Percentiles rank a stretch among this genome's conserved stretches.
These are phyloP conservation scores for Lachancea waltii DNA, from an alignment of 805 yeast genomes.

Conservation along the genomic window DNA sequence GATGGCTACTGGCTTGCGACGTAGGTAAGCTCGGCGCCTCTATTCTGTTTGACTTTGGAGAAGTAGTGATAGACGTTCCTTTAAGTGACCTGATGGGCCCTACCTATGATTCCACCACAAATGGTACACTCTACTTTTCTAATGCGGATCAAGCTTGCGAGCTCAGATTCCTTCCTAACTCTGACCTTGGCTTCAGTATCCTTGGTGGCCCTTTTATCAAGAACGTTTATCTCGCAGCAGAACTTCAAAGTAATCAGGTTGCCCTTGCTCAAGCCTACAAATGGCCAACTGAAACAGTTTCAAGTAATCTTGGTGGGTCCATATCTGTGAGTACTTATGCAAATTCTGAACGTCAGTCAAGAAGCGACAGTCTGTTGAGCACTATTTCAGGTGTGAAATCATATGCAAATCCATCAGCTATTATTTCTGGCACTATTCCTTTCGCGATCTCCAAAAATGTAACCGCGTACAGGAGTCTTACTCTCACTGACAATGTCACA, in stretches of 20 bases:
- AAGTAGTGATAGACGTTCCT: constrained; percentile 44
- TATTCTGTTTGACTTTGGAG: constrained; percentile 48
- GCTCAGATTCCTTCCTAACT: constrained; percentile 45
- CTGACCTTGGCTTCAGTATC: constrained; percentile 42
- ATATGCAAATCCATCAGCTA: constrained; percentile 15
- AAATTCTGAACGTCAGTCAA: too few relatives aligned
- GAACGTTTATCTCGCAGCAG: constrained; percentile 54
- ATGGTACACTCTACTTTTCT: constrained; percentile 40
- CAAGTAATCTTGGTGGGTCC: background rate
- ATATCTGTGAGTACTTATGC: too few relatives aligned
- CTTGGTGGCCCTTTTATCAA: constrained; percentile 56
- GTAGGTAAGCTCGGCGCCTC: constrained; percentile 44
- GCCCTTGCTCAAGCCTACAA: constrained; percentile 55
- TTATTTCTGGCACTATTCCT: constrained; percentile 43
- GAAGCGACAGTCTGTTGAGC: too few relatives aligned
- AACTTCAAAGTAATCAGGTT: constrained; percentile 47
- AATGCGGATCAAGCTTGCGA: constrained; percentile 54
- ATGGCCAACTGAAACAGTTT: too few relatives aligned
- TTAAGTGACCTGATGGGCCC: constrained; percentile 40
- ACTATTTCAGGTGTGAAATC: too few relatives aligned
- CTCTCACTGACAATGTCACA: constrained; percentile 12
- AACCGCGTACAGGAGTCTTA: constrained; percentile 16
- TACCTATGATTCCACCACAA: constrained; percentile 30
- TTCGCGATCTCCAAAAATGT: constrained; percentile 38
- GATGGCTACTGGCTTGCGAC: constrained; percentile 62